Percentiles rank a stretch among this genome's conserved stretches.
These are phyloP conservation scores for Wickerhamomyces bisporus DNA, from an alignment of 805 yeast species.

Conservation along the genomic window DNA sequence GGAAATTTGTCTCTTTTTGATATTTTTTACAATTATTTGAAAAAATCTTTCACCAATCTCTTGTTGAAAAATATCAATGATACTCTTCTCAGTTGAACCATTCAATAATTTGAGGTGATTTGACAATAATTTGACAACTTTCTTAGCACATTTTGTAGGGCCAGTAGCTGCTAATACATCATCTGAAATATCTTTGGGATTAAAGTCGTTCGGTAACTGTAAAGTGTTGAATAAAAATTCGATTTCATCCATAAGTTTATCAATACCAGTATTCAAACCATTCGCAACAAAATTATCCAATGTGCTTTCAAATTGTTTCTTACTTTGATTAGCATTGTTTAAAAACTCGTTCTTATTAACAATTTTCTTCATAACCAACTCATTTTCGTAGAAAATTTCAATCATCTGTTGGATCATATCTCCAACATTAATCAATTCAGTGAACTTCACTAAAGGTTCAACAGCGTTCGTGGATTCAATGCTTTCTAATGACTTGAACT, in stretches of 20 bases:
- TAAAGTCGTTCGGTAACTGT: conserved; percentile 59
- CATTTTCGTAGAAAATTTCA: conserved; percentile 85
- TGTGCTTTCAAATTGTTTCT: conserved; percentile 73
- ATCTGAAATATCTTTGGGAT: conserved; percentile 34
- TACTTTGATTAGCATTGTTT: conserved; percentile 70
- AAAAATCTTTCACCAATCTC: conserved; percentile 89
- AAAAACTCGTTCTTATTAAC: conserved; percentile 75
- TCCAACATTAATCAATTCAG: conserved; percentile 88
- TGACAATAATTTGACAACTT: conserved; percentile 55
- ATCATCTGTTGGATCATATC: conserved; percentile 91
- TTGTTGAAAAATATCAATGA: conserved; percentile 89
- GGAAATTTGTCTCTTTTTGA: conserved; percentile 69
- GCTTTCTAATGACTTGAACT: conserved; percentile 30
- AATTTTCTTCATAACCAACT: conserved; percentile 49
- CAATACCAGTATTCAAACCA: conserved; percentile 90
- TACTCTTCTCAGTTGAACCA: conserved; percentile 81
- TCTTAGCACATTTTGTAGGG: conserved; percentile 61
- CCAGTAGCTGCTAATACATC: conserved; percentile 24
- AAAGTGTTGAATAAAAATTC: conserved; percentile 52
- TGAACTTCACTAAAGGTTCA: conserved; percentile 83
- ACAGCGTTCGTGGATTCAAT: conserved; percentile 34
- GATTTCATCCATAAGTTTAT: conserved; percentile 78
- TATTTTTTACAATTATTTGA: conserved; percentile 65
- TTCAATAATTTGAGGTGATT: conserved; percentile 68
- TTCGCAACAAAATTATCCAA: conserved; percentile 89